Evolutionary conservation across 73 alveolate genomes (phyloP).

Genomic region (Paramecium sexaurelia): DNA sequence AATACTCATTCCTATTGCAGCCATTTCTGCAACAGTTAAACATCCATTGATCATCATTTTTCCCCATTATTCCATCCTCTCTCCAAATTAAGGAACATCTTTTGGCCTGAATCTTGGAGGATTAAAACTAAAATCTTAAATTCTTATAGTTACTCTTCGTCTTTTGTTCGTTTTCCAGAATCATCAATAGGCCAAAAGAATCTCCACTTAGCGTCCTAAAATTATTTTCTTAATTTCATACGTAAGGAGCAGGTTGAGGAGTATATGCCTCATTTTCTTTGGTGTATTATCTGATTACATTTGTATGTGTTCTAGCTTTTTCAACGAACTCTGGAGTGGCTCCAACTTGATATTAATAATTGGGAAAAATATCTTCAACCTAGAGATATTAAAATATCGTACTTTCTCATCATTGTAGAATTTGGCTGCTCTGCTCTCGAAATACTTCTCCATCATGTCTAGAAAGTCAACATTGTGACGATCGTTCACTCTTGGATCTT

Average conservation of each 20-base stretch:
- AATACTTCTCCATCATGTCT: slow-evolving; percentile 86
- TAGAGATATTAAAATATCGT: not conserved
- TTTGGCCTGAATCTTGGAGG: slow-evolving; percentile 82
- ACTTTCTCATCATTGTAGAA: slow-evolving; percentile 73
- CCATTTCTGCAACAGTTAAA: slow-evolving; percentile 91
- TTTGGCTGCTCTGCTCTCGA: slow-evolving; percentile 73
- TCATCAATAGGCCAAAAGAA: slow-evolving; percentile 90
- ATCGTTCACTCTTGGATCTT: slow-evolving; percentile 88
- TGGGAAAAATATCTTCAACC: slow-evolving; percentile 84
- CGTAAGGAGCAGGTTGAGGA: slow-evolving; percentile 86
- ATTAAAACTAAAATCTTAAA: not conserved
- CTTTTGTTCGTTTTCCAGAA: slow-evolving; percentile 67
- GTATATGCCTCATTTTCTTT: slow-evolving; percentile 83
- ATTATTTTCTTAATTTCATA: not conserved
- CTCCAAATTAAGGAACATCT: slow-evolving; percentile 83
- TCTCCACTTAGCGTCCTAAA: slow-evolving; percentile 91
- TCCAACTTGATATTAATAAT: slow-evolving; percentile 84
- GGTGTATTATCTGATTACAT: slow-evolving; percentile 66
- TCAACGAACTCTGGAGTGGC: slow-evolving; percentile 90
- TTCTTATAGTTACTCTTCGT: slow-evolving; percentile 48
- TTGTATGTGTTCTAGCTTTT: slow-evolving; percentile 87
- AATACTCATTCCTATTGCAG: slow-evolving; percentile 87
- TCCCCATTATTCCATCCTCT: slow-evolving; percentile 90
- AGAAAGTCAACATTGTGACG: slow-evolving; percentile 82
- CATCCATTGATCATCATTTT: slow-evolving; percentile 83